Base-by-base conservation (phyloP, 768 basidiomycete species). In the Auriscalpium vulgare region DNA sequence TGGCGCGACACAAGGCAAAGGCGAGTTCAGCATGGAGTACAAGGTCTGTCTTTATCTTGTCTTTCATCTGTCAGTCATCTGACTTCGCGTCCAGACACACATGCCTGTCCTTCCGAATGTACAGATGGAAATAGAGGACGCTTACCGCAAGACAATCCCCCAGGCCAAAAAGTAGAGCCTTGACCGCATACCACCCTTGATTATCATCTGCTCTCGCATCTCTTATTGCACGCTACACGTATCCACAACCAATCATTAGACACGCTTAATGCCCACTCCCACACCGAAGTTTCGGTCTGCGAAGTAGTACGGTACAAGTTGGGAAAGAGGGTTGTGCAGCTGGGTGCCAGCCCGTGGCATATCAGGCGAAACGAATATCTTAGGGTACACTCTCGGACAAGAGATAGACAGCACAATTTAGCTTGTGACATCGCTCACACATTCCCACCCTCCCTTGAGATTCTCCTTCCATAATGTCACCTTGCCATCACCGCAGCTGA, bases 401-500 rank as follows among this genome's bases (percentile, higher is more conserved):
- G 7, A 29, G 29, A 29, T 29, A 29, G 29, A 29, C 29, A 29
- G 29, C 29, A 29, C 47, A 16, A 52, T 47, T 73, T 78, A 95
- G 67, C 90, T 91, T 58, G 86, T 86, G 82, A 97, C 85, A 65
- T 98, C 94, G 65, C 88, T 94, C 55, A 98, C 91, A 68, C 94
- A 95, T 71, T 98, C 97, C 91, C 95, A 99, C 17, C 79, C 75
- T n/a, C 91, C 91, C 65, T 88, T 89, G 65, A 97, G 72, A 68
- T 91, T 95, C 74, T 99, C 97, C 72, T 99, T 99, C 95, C 97
- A 99, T 50, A 97, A 75, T 8, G 90, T 93, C 19, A 99, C 95
- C 72, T 97, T 97, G 11, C 97, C 95, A 67, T 99, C 97, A 10
- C 94, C 95, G 70, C 93, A 95, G 69, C 91, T 93, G 46, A 98